phyloP scores from a whole-genome alignment of 140 eudicot genomes.

The Anethum foeniculum region DNA sequence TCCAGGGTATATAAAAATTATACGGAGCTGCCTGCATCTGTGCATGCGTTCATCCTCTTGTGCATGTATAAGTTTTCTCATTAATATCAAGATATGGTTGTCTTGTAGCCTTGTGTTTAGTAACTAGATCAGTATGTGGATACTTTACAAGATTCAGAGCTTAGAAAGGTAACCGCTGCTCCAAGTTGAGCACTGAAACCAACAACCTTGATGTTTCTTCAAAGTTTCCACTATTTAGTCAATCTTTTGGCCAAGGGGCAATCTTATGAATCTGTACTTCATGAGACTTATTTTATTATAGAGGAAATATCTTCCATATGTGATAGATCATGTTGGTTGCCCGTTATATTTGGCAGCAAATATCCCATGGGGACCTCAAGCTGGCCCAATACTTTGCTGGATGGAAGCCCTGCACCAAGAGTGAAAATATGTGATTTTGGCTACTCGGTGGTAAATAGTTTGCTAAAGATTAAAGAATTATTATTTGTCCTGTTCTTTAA shows the following conservation, averaged over 20 bases:
- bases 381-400: conserved; percentile 86
- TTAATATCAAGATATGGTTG: neutral
- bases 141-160: neutral
- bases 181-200: too few species aligned
- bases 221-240: too few species aligned
- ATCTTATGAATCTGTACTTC: neutral
- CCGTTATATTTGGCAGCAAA: conserved; percentile 42
- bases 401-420: conserved; percentile 42
- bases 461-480: neutral
- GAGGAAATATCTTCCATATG: neutral
- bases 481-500: neutral
- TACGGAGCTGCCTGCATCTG: neutral
- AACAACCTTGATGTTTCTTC: neutral
- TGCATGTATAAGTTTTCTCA: neutral
- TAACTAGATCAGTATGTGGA: neutral
- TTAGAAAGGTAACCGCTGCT: neutral
- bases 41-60: neutral
- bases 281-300: neutral
- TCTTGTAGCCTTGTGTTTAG: neutral
- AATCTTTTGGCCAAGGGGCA: neutral
- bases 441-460: conserved; percentile 59
- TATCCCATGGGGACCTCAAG: conserved; percentile 90
- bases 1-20: conserved; percentile 43
- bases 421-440: conserved; percentile 96
- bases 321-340: neutral